Conservation (phyloP, 371 early-diverging fungal genomes). For the Mucor lusitanicus region DNA sequence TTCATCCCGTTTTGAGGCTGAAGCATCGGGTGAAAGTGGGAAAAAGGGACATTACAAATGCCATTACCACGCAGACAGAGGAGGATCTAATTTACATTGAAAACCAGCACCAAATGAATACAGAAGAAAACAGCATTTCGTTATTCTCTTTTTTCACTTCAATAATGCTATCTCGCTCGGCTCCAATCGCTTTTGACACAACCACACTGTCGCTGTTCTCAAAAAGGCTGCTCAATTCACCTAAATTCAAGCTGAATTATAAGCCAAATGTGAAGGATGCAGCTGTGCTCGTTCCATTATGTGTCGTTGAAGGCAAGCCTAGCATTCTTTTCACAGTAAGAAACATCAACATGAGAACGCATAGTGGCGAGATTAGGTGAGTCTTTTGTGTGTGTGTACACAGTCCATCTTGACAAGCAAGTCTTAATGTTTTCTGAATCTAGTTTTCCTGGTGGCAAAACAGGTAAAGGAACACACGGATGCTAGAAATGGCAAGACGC, state of each 20-base stretch:
- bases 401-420: background rate
- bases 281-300: conserved; percentile 65
- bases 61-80: background rate
- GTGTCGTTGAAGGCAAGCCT: conserved; percentile 61
- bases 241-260: conserved; percentile 40
- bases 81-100: background rate
- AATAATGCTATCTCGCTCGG: conserved; percentile 18
- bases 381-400: too few relatives aligned
- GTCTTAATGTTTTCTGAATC: background rate
- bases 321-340: conserved; percentile 85
- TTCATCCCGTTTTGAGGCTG: background rate
- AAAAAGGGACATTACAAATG: background rate
- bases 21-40: background rate
- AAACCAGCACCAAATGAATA: background rate
- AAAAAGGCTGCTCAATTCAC: conserved; percentile 40
- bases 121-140: background rate
- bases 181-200: conserved; percentile 27
- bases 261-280: conserved; percentile 40
- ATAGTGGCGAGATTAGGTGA: conserved; percentile 81
- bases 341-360: conserved; percentile 65
- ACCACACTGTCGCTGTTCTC: conserved; percentile 33
- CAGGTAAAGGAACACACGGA: conserved; percentile 27
- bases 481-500: background rate
- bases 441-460: conserved; percentile 83
- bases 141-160: background rate